phyloP scores from a whole-genome alignment of 257 asterid genomes.

The Craterostigma plantagineum region DNA sequence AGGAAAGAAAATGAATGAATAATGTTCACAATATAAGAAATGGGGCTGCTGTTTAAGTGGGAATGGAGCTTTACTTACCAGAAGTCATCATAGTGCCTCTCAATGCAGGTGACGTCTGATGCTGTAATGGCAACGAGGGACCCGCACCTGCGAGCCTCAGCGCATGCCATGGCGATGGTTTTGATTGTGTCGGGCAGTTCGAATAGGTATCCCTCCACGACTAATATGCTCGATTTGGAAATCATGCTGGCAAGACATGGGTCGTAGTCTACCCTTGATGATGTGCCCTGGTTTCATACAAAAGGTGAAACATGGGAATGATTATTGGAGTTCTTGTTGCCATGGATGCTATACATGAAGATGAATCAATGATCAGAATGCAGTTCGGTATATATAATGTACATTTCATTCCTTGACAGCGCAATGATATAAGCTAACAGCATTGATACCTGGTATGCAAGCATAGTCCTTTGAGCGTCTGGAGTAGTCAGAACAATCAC shows the following conservation, averaged over 20 bases:
- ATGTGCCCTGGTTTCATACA: conserved; percentile 56
- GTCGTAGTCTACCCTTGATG: conserved; percentile 60
- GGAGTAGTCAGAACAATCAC: conserved; percentile 89
- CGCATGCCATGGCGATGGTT: conserved; percentile 71
- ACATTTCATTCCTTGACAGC: no score
- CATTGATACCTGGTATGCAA: conserved; percentile 74
- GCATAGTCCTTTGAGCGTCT: conserved; percentile 98
- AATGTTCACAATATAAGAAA: no score
- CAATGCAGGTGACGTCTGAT: conserved; percentile 85
- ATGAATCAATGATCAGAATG: no score
- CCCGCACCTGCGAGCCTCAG: conserved; percentile 75
- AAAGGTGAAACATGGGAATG: conserved; percentile 8
- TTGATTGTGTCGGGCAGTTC: conserved; percentile 85
- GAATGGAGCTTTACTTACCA: conserved; percentile 32
- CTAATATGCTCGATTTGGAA: conserved; percentile 61
- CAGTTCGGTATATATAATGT: no score
- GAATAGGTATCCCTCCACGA: conserved; percentile 87
- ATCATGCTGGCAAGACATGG: conserved; percentile 57
- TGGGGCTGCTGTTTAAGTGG: no score
- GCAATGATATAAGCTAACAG: no score
- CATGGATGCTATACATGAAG: no score
- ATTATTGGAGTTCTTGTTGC: no score
- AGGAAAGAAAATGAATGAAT: no score
- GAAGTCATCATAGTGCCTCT: conserved; percentile 81
- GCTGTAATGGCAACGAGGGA: conserved; percentile 95